These are phyloP conservation scores for Moesziomyces globuligerus DNA, from an alignment of 1,284 basidiomycete species.

Conservation along the genomic window DNA sequence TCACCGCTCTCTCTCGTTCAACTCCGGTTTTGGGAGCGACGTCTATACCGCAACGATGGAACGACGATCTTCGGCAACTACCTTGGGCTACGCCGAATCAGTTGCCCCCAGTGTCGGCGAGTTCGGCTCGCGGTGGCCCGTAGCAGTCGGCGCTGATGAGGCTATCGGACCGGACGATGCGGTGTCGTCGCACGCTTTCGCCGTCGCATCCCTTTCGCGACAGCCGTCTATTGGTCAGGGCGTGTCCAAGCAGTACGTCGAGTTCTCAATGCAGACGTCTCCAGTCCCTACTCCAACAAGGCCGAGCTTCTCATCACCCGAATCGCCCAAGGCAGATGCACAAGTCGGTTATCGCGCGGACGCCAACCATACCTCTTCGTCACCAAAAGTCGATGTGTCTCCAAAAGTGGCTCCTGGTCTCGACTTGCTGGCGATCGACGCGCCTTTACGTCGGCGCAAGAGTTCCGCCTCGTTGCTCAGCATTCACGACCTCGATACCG, in stretches of 20 bases:
- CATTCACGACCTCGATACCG: slow-evolving; percentile 9
- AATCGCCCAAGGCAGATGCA: slow-evolving; percentile 19
- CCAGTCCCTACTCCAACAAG: slow-evolving; percentile 79
- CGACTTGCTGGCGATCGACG: slow-evolving; percentile 70
- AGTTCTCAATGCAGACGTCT: slow-evolving; percentile 53
- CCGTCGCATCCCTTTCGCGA: slow-evolving; percentile 5
- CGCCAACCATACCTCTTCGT: slow-evolving; percentile 59
- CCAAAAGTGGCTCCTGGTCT: not conserved
- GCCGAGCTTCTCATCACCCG: slow-evolving; percentile 72
- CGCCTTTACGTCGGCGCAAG: slow-evolving; percentile 28
- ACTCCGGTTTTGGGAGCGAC: not conserved
- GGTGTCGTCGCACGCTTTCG: slow-evolving; percentile 2
- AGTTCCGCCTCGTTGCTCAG: slow-evolving; percentile 21
- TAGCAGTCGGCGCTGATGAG: slow-evolving; percentile 39
- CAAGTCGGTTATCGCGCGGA: not conserved
- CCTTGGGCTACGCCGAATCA: slow-evolving; percentile 5
- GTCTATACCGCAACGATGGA: slow-evolving; percentile 2
- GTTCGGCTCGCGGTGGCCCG: slow-evolving; percentile 34
- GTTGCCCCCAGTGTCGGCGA: slow-evolving; percentile 19
- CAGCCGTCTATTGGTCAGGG: slow-evolving; percentile 3
- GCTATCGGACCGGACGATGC: slow-evolving; percentile 12
- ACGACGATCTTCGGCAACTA: slow-evolving; percentile 22
- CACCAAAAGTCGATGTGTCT: not conserved
- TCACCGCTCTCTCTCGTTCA: slow-evolving; percentile 10
- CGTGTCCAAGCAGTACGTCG: slow-evolving; percentile 35